A percentile compares a stretch with the other conserved stretches of the same genome.
These are phyloP conservation scores for Nemophila menziesii DNA, from an alignment of 257 asterid species.

Conservation along the genomic window DNA sequence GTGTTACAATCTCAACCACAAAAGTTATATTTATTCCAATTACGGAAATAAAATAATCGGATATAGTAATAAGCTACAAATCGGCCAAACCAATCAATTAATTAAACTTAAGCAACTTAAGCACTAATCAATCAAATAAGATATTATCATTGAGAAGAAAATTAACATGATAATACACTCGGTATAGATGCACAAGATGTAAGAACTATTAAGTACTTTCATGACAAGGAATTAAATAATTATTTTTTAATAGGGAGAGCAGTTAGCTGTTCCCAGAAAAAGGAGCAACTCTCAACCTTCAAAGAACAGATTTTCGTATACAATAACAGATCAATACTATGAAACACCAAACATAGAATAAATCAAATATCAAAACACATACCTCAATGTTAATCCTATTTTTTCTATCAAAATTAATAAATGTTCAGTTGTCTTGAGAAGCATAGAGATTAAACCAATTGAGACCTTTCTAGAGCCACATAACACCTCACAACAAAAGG, in stretches of 20 bases:
- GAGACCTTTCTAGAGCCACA: slow-evolving; percentile 18
- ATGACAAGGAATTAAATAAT: slow-evolving; percentile 1
- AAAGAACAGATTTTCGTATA: too few species aligned
- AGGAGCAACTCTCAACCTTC: too few species aligned
- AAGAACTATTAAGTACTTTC: neutral
- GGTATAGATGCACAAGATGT: neutral
- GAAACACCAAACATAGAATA: slow-evolving; percentile 1
- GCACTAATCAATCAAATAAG: neutral
- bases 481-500: slow-evolving; percentile 34
- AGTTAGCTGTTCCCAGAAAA: too few species aligned
- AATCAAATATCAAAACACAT: slow-evolving; percentile 3
- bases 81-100: neutral
- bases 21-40: slow-evolving; percentile 4
- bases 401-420: slow-evolving; percentile 9
- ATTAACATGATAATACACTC: slow-evolving; percentile 1
- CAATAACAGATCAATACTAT: slow-evolving; percentile 8
- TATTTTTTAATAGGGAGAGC: too few species aligned
- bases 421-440: slow-evolving; percentile 1
- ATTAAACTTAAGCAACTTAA: neutral
- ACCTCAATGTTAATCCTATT: slow-evolving; percentile 16
- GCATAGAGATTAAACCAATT: slow-evolving; percentile 3
- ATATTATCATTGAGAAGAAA: slow-evolving; percentile 1
- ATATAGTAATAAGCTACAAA: neutral
- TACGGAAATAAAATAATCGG: neutral
- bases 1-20: slow-evolving; percentile 1